These are phyloP conservation scores for Cyberlindnera americana DNA, from an alignment of 805 yeast species.

Conservation along the genomic window DNA sequence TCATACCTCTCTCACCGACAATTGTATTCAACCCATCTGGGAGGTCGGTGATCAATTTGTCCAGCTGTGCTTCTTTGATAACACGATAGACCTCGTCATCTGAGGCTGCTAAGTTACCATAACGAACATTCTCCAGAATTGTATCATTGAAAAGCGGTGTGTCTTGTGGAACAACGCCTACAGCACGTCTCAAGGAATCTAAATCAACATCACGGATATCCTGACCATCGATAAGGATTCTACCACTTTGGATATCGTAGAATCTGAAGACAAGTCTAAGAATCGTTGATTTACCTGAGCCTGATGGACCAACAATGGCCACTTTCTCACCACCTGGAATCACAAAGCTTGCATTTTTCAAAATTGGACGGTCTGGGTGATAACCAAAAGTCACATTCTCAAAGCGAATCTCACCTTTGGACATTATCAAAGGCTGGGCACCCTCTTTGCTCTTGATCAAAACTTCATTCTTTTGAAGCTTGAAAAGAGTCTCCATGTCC, in stretches of 20 bases:
- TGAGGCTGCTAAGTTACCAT: conserved; percentile 72
- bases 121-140: conserved; percentile 80
- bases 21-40: conserved; percentile 84
- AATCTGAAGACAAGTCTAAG: conserved; percentile 81
- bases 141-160: conserved; percentile 94
- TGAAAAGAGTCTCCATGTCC: conserved; percentile 94
- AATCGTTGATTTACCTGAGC: conserved; percentile 92
- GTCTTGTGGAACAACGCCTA: conserved; percentile 97
- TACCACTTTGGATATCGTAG: conserved; percentile 77
- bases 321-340: conserved; percentile 90
- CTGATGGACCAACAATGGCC: conserved; percentile 95
- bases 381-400: conserved; percentile 94
- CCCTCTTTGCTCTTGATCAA: conserved; percentile 56
- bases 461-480: conserved; percentile 72
- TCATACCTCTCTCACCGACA: conserved; percentile 97
- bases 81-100: conserved; percentile 67
- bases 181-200: conserved; percentile 64
- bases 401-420: conserved; percentile 65
- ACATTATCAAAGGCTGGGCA: conserved; percentile 59
- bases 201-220: conserved; percentile 74
- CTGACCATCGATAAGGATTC: conserved; percentile 83
- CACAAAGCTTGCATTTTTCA: conserved; percentile 73
- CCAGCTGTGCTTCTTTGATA: conserved; percentile 67
- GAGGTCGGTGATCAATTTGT: conserved; percentile 55
- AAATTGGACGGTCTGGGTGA: conserved; percentile 82